Conservation (phyloP, 805 yeast genomes). For the Starmerella apicola region DNA sequence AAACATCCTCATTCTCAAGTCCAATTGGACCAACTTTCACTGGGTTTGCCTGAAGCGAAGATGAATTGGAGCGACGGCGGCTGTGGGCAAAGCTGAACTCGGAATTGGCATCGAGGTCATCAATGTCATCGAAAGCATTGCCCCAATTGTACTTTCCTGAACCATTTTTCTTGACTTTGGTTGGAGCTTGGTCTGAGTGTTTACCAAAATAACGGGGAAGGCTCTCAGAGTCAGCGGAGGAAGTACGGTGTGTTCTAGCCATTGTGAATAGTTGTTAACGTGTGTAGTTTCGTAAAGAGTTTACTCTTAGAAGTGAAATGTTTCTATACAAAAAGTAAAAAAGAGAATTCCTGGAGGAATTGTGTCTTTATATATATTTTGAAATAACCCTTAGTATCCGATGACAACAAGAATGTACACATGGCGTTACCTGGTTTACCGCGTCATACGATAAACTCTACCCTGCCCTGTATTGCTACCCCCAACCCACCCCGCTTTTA, state of each 20-base stretch:
- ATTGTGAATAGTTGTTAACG: constrained; percentile 5
- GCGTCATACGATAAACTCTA: not conserved
- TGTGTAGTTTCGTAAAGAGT: not conserved
- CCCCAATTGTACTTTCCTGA: constrained; percentile 90
- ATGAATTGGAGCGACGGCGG: constrained; percentile 30
- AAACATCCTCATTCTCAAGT: constrained; percentile 7
- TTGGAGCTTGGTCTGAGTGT: constrained; percentile 55
- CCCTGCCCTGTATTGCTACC: not conserved
- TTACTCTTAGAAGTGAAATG: not conserved
- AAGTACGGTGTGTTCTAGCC: constrained; percentile 25
- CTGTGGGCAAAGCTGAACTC: constrained; percentile 33
- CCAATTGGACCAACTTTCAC: constrained; percentile 1
- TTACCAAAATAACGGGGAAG: constrained; percentile 69
- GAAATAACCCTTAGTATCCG: not conserved
- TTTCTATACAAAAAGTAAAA: no score
- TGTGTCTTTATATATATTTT: not conserved
- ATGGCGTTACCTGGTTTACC: no score
- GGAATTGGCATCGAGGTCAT: constrained; percentile 47
- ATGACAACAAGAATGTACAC: not conserved
- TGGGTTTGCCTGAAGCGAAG: constrained; percentile 11
- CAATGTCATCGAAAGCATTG: constrained; percentile 50
- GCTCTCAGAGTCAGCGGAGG: constrained; percentile 38
- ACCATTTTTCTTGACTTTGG: constrained; percentile 68
- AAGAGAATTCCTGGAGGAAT: not conserved
- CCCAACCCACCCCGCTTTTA: constrained; percentile 5